A percentile compares a stretch with the other conserved stretches of the same genome.
Conservation (phyloP, 495 filamentous ascomycete genomes). For the Penicillium manginii region DNA sequence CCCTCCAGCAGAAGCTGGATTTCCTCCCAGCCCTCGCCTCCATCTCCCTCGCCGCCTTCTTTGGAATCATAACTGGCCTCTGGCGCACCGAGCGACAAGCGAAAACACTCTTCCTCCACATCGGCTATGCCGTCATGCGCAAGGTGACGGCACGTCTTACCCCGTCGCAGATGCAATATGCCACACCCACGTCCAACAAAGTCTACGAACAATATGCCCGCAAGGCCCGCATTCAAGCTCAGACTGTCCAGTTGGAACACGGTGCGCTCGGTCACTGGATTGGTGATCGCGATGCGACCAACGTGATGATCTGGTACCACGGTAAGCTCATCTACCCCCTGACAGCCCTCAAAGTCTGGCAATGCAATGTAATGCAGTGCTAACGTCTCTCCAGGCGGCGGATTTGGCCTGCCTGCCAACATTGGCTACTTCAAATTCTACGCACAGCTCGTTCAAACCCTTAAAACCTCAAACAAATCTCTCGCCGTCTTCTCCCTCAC, state of each 20-base stretch:
- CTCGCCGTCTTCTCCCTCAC: conserved; percentile 56
- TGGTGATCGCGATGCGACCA: conserved; percentile 54
- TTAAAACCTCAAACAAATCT: conserved; percentile 39
- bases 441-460: conserved; percentile 43
- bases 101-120: conserved; percentile 38
- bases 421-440: conserved; percentile 58
- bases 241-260: conserved; percentile 52
- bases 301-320: conserved; percentile 63
- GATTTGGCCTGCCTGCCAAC: conserved; percentile 57
- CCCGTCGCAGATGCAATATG: conserved; percentile 38
- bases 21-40: conserved; percentile 37
- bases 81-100: conserved; percentile 40
- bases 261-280: conserved; percentile 65
- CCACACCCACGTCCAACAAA: conserved; percentile 46
- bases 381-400: conserved; percentile 51
- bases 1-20: conserved; percentile 39
- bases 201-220: conserved; percentile 53
- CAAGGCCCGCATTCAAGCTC: conserved; percentile 41
- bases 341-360: no score
- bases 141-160: conserved; percentile 38
- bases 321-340: conserved; percentile 40
- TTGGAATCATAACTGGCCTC: conserved; percentile 37
- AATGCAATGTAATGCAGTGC: not conserved
- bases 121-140: conserved; percentile 45
- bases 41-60: conserved; percentile 33